Conservation (phyloP, 164 flowering plant species). For the Santalum album region DNA sequence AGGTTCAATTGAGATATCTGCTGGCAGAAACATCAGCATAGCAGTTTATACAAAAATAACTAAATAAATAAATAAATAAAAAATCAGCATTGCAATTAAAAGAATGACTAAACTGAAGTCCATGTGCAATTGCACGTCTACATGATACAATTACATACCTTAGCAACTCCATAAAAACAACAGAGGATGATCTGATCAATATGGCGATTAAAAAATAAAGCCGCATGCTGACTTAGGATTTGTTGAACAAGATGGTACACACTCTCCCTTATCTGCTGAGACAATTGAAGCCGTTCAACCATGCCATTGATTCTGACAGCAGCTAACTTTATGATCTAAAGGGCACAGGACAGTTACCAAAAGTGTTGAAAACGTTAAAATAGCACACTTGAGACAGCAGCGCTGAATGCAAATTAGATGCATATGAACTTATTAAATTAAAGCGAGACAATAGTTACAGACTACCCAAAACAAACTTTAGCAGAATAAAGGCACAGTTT, state of each 20-base stretch:
- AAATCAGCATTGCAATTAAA: too few relatives aligned
- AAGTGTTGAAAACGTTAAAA: neutral
- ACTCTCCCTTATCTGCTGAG: constrained; percentile 71
- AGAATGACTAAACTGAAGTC: constrained; percentile 1
- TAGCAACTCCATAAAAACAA: neutral
- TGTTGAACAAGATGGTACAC: constrained; percentile 79
- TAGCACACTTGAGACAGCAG: too few relatives aligned
- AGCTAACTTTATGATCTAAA: constrained; percentile 77
- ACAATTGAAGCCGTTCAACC: constrained; percentile 81
- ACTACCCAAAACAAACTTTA: too few relatives aligned
- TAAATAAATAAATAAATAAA: too few relatives aligned
- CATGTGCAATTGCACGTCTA: neutral
- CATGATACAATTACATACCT: constrained; percentile 37
- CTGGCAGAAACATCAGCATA: neutral
- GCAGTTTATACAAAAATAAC: neutral
- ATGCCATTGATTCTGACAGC: constrained; percentile 96
- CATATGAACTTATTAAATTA: too few relatives aligned
- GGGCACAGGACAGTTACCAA: neutral
- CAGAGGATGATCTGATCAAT: constrained; percentile 1
- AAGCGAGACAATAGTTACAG: too few relatives aligned
- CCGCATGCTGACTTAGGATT: constrained; percentile 60
- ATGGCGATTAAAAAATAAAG: neutral
- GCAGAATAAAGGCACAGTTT: too few relatives aligned
- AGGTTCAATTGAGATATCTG: neutral
- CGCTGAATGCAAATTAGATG: too few relatives aligned